Evolutionary conservation across 495 filamentous ascomycete genomes (phyloP).

Genomic region (Entonaema liquescens): DNA sequence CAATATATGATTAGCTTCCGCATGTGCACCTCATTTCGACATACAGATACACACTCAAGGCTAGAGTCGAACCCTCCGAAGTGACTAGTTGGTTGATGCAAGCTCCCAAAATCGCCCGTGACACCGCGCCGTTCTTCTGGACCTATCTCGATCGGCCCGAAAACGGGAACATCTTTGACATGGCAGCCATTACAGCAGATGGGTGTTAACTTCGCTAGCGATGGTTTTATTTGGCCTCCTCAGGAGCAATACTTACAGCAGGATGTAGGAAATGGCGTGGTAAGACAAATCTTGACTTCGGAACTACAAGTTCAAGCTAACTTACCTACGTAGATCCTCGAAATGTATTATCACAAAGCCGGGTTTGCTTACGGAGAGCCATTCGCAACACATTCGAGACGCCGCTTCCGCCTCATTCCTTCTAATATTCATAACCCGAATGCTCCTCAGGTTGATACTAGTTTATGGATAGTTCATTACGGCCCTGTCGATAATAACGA

Average conservation of each 20-base stretch:
- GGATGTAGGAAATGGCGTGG: constrained; percentile 76
- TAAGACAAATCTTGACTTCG: constrained; percentile 47
- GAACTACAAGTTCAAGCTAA: constrained; percentile 8
- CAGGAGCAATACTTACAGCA: constrained; percentile 74
- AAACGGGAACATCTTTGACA: constrained; percentile 82
- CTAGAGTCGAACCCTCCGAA: constrained; percentile 70
- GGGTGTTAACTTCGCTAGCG: constrained; percentile 77
- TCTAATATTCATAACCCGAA: constrained; percentile 67
- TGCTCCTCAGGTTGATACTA: constrained; percentile 74
- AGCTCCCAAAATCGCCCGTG: constrained; percentile 81
- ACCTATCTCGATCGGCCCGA: constrained; percentile 83
- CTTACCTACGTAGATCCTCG: constrained; percentile 61
- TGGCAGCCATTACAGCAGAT: constrained; percentile 82
- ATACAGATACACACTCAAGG: constrained; percentile 73
- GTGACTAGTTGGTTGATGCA: constrained; percentile 78
- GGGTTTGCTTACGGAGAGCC: constrained; percentile 78
- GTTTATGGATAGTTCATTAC: constrained; percentile 96
- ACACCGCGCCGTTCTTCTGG: constrained; percentile 85
- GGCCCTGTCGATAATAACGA: constrained; percentile 74
- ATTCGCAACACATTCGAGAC: constrained; percentile 75
- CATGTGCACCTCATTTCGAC: constrained; percentile 88
- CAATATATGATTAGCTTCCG: constrained; percentile 65
- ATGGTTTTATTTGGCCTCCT: constrained; percentile 91
- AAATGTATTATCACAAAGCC: constrained; percentile 81
- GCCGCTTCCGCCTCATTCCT: constrained; percentile 82